A percentile compares a stretch with the other conserved stretches of the same genome.
Conservation (phyloP, 257 asterid species). For the Solanum rostratum region DNA sequence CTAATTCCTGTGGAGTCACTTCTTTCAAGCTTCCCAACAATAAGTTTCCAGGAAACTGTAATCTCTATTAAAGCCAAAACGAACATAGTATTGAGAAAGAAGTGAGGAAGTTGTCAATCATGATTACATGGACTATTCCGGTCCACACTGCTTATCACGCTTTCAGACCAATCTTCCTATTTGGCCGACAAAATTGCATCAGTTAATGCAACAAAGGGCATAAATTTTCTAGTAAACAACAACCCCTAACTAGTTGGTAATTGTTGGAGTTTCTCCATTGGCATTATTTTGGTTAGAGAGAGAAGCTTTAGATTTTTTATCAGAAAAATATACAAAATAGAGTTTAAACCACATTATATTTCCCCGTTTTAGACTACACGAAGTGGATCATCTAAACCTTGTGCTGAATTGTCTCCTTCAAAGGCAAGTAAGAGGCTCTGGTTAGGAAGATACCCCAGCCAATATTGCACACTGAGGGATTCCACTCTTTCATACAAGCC, state of each 20-base stretch:
- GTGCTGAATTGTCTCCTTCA: not conserved
- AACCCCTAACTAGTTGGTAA: not conserved
- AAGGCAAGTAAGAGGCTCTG: not conserved
- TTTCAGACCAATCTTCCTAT: not conserved
- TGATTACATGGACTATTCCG: not conserved
- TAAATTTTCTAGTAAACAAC: not conserved
- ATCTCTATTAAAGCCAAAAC: not conserved
- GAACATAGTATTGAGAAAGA: not conserved
- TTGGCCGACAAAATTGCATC: not conserved
- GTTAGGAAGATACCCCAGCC: not conserved
- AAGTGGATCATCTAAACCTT: not conserved
- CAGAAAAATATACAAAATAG: not conserved
- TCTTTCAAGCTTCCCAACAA: not conserved
- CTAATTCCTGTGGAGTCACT: not conserved
- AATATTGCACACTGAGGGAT: not conserved
- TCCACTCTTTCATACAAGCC: not conserved
- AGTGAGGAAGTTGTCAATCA: not conserved
- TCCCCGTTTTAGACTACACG: not conserved
- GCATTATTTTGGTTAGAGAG: not conserved
- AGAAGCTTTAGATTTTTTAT: not conserved
- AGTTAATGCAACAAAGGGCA: not conserved
- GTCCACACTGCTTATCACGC: not conserved
- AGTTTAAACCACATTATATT: not conserved
- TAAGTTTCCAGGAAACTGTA: not conserved
- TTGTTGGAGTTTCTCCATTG: not conserved